phyloP scores from a whole-genome alignment of 306 rosid genomes.

The Arachis stenosperma region DNA sequence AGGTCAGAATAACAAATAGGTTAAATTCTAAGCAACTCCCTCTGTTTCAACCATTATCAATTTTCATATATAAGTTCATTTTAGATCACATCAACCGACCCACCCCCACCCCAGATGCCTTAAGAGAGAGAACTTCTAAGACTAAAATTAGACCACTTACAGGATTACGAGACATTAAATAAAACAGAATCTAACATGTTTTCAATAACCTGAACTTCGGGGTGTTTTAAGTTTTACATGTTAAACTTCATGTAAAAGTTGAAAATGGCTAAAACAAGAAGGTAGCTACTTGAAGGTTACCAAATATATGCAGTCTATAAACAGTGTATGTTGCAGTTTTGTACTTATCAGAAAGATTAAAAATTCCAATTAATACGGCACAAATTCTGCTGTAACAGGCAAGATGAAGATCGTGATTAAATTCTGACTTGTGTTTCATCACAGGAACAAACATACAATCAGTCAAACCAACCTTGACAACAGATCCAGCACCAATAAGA shows the following conservation, averaged over 20 bases:
- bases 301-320: neutral
- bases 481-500: slow-evolving; percentile 94
- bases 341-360: too few relatives aligned
- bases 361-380: neutral
- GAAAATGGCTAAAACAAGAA: neutral
- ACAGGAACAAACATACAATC: neutral
- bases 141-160: neutral
- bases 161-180: neutral
- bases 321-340: neutral
- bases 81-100: neutral
- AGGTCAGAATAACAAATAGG: neutral
- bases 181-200: neutral
- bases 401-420: neutral
- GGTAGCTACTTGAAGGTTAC: neutral
- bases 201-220: neutral
- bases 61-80: neutral
- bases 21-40: neutral
- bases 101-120: neutral
- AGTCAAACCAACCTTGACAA: slow-evolving; percentile 74
- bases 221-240: neutral
- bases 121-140: neutral
- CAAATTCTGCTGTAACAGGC: slow-evolving; percentile 14
- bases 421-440: slow-evolving; percentile 17
- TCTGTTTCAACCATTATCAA: neutral
- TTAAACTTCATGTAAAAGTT: neutral